Conservation (phyloP, 768 basidiomycete species). For the Lactarius hatsudake region DNA sequence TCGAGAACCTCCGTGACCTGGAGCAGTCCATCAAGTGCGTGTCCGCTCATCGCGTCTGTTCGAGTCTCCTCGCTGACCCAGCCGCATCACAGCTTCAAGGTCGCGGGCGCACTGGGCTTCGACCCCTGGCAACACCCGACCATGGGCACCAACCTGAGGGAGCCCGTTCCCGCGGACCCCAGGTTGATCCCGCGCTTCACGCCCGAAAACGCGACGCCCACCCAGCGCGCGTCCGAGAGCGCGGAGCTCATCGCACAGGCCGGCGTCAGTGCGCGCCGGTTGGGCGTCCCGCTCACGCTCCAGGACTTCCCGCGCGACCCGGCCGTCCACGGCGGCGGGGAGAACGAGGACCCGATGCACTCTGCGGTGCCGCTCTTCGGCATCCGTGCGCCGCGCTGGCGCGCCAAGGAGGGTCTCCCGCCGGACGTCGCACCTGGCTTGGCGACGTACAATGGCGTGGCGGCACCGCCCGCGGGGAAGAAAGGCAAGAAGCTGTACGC, state of each 20-base stretch:
- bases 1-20: slow-evolving; percentile 20
- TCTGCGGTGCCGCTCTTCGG: slow-evolving; percentile 9
- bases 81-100: slow-evolving; percentile 11
- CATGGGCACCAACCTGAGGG: slow-evolving; percentile 21
- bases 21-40: slow-evolving; percentile 23
- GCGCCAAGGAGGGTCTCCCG: slow-evolving; percentile 4
- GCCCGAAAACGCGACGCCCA: neutral
- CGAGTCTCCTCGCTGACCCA: neutral
- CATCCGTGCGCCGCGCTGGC: slow-evolving; percentile 14
- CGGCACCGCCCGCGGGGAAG: neutral
- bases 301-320: slow-evolving; percentile 17
- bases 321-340: no score
- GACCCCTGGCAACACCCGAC: slow-evolving; percentile 15
- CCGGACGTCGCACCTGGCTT: neutral
- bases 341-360: slow-evolving; percentile 9
- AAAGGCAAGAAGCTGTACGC: neutral
- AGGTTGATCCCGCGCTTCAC: slow-evolving; percentile 4
- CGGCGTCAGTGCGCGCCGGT: slow-evolving; percentile 6
- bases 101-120: slow-evolving; percentile 11
- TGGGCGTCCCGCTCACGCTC: slow-evolving; percentile 18
- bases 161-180: slow-evolving; percentile 22
- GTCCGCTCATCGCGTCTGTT: neutral
- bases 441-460: neutral
- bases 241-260: slow-evolving; percentile 12
- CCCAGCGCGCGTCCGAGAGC: slow-evolving; percentile 11